phyloP scores from a whole-genome alignment of 1,139 yeast species.

The Eremothecium coryli region DNA sequence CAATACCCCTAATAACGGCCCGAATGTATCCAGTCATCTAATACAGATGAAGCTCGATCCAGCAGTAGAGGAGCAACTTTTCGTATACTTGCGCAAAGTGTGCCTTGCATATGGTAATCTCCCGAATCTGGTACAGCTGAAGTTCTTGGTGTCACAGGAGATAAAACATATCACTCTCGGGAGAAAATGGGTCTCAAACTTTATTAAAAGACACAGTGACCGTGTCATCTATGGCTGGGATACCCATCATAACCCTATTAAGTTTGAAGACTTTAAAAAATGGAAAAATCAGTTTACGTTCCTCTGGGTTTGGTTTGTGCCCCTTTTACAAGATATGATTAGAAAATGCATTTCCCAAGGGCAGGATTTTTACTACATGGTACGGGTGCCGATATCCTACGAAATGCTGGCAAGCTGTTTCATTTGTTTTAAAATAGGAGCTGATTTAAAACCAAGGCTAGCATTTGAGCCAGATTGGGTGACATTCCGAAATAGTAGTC shows the following conservation, averaged over 20 bases:
- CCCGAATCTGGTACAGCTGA: conserved; percentile 16
- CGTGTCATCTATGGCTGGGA: conserved; percentile 18
- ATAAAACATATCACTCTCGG: conserved; percentile 16
- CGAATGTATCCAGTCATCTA: conserved; percentile 5
- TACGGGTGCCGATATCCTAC: conserved; percentile 14
- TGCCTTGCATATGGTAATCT: conserved; percentile 19
- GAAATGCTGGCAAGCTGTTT: conserved; percentile 17
- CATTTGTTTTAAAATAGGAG: conserved; percentile 16
- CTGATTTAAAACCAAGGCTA: conserved; percentile 10
- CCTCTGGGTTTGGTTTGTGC: conserved; percentile 18
- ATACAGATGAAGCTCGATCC: conserved; percentile 22
- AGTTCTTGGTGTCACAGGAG: conserved; percentile 13
- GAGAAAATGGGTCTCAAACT: conserved; percentile 21
- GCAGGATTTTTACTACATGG: conserved; percentile 13
- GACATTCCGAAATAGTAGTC: conserved; percentile 9
- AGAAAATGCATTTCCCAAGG: conserved; percentile 5
- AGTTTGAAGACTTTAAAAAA: conserved; percentile 14
- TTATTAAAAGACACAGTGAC: conserved; percentile 18
- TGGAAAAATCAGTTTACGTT: conserved; percentile 15
- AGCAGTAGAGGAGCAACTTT: conserved; percentile 13
- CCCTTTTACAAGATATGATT: conserved; percentile 12
- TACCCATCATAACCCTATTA: conserved; percentile 10
- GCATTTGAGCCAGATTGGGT: conserved; percentile 13
- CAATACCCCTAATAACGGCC: conserved; percentile 1
- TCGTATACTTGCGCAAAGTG: conserved; percentile 12